Evolutionary conservation across 2,329 filamentous ascomycete species (phyloP).

Genomic region (Alternaria atra): DNA sequence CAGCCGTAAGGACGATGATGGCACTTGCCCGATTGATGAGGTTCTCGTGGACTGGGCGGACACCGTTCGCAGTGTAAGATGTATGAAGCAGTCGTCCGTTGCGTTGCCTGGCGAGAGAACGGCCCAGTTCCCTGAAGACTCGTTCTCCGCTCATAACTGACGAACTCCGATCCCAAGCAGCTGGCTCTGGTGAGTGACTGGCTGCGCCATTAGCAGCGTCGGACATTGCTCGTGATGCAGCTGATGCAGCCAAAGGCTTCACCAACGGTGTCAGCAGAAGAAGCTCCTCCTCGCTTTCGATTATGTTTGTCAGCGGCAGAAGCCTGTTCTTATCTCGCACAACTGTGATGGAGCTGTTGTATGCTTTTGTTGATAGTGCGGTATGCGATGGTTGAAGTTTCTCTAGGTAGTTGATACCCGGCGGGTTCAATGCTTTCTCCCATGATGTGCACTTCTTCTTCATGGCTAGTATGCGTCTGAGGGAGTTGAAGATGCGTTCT

Average conservation of each 20-base stretch:
- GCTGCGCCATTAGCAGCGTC: slow-evolving; percentile 64
- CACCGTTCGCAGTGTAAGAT: slow-evolving; percentile 92
- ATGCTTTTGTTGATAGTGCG: slow-evolving; percentile 81
- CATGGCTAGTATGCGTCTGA: slow-evolving; percentile 78
- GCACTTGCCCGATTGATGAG: slow-evolving; percentile 87
- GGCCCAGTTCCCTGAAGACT: slow-evolving; percentile 88
- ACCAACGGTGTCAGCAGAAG: slow-evolving; percentile 87
- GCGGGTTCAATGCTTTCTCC: slow-evolving; percentile 88
- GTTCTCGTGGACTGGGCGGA: slow-evolving; percentile 91
- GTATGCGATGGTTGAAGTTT: slow-evolving; percentile 85
- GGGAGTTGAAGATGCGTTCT: slow-evolving; percentile 79
- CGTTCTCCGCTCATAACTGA: slow-evolving; percentile 89
- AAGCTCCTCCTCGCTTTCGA: slow-evolving; percentile 88
- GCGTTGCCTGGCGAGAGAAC: slow-evolving; percentile 83
- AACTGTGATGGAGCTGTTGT: slow-evolving; percentile 91
- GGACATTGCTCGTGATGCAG: slow-evolving; percentile 75
- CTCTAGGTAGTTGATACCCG: slow-evolving; percentile 78
- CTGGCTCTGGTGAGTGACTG: slow-evolving; percentile 64
- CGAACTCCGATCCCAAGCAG: slow-evolving; percentile 64
- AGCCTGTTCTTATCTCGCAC: slow-evolving; percentile 88
- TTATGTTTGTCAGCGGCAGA: slow-evolving; percentile 80
- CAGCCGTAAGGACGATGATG: slow-evolving; percentile 90
- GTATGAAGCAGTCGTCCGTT: slow-evolving; percentile 90
- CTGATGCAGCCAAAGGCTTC: slow-evolving; percentile 90
- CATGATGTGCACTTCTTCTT: slow-evolving; percentile 89